Evolutionary conservation across 805 yeast genomes (phyloP), one percentile per base, ranked within the genome.

Genomic region (Helenozyma baotianmanensis): DNA sequence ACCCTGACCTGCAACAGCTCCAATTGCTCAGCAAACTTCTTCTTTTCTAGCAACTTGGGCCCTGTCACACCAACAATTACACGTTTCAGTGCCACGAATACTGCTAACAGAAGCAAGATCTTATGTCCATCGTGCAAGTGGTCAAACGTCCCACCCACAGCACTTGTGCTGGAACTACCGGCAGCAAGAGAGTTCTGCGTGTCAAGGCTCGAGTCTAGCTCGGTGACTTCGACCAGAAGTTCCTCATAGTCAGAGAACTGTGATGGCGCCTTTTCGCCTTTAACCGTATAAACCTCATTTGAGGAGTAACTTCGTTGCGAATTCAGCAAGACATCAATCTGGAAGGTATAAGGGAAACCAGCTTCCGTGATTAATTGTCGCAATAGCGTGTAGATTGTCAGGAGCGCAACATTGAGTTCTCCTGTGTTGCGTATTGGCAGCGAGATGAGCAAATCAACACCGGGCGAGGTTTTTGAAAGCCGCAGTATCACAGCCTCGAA

Each of bases 91-190:
- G 94, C 68, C 6, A 85, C 43, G 49, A 78, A 87, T 0, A 78
- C 76, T 0, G 95, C 70, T 38, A 84, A 66, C 0, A 92, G 79
- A 8, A 92, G 65, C 17, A 92, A 64, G 18, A 92, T 81, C 55
- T 84, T 86, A 59, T 92, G 99, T 0, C 97, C 99, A 51, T 83
- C 95, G 48, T 92, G 99, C 23, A 92, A 53, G 59, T 92, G 97
- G 53, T 92, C 99, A 62, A 92, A 92, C 0, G 98, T 92, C 0
- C 99, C 99, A 1, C 98, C 98, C 2, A 90, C 79, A 0, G 96
- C 90, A 7, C 47, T 52, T 6, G 34, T 29, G 8, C 23, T 13
- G 19, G 27, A 29, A 6, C 19, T 8, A 17, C 19, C 19, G 8
- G 8, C 7, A 6, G 19, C 7, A 17, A 17, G 8, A 17, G 7